phyloP scores from a whole-genome alignment of 148 eudicot species.

The Spergularia marina region DNA sequence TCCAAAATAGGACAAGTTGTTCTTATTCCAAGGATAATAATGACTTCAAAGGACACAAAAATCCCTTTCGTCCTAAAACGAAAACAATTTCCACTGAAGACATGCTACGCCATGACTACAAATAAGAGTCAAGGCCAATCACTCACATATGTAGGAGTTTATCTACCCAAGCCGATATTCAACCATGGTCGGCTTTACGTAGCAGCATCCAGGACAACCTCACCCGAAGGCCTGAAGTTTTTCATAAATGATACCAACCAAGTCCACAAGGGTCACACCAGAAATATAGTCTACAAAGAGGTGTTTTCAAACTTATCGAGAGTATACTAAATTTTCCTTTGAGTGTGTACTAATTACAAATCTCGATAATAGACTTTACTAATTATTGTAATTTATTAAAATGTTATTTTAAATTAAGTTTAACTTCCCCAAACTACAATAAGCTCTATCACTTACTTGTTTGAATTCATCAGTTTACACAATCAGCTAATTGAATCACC shows the following conservation, averaged over 20 bases:
- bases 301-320: neutral
- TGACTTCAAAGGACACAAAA: neutral
- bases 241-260: neutral
- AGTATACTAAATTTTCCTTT: no score
- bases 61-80: conserved; percentile 1
- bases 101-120: conserved; percentile 21
- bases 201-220: neutral
- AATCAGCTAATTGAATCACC: no score
- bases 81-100: conserved; percentile 1
- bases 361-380: no score
- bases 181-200: no score
- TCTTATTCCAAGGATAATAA: neutral
- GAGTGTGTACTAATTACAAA: no score
- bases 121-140: neutral
- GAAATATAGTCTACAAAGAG: neutral
- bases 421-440: no score
- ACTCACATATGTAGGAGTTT: neutral
- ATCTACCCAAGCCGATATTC: neutral
- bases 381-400: no score
- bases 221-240: neutral
- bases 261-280: neutral
- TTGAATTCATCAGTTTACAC: no score
- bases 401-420: no score
- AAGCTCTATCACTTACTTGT: no score
- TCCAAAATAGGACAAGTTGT: no score